Evolutionary conservation across 257 asterid genomes (phyloP).

Genomic region (Solanum tarapatanum): DNA sequence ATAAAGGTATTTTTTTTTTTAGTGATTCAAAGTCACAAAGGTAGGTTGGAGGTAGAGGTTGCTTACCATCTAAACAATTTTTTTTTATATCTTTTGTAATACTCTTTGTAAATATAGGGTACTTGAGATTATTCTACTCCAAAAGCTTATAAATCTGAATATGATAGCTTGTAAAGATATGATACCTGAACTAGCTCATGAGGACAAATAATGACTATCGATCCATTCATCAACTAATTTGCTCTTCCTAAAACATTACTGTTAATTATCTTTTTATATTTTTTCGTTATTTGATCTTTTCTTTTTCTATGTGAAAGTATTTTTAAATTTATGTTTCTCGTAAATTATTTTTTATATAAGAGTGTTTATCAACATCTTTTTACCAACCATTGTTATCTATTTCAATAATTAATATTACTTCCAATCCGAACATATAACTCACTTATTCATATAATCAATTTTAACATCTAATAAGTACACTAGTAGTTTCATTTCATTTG

Average conservation of each 20-base stretch:
- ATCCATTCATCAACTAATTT: neutral
- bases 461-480: neutral
- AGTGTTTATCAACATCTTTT: neutral
- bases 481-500: too few species aligned
- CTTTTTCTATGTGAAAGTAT: neutral
- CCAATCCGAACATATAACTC: neutral
- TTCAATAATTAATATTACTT: neutral
- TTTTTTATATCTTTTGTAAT: too few species aligned
- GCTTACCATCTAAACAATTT: too few species aligned
- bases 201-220: too few species aligned
- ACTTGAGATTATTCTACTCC: neutral
- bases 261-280: neutral
- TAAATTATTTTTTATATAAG: neutral
- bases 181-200: too few species aligned
- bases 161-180: neutral
- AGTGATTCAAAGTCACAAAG: too few species aligned
- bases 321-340: neutral
- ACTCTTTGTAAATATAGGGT: neutral
- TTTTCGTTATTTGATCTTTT: neutral
- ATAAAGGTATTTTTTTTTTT: too few species aligned
- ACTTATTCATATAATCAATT: neutral
- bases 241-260: neutral
- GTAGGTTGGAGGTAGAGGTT: too few species aligned
- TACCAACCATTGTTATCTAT: neutral
- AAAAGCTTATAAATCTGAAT: too few species aligned